Evolutionary conservation across 176 grass and related monocot genomes (phyloP).

Genomic region (Luzula sylvatica): DNA sequence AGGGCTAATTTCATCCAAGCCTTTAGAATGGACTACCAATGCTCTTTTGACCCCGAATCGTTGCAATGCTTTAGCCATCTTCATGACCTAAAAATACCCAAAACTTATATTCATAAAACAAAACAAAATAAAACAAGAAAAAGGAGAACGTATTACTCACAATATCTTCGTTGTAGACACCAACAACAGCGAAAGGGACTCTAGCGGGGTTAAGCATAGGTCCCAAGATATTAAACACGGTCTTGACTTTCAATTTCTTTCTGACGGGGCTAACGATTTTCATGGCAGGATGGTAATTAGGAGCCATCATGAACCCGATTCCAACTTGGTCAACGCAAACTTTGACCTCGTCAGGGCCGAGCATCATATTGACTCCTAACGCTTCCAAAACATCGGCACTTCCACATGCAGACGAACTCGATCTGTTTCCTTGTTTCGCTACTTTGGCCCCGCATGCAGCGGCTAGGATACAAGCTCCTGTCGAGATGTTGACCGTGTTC

Average conservation of each 20-base stretch:
- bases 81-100: slow-evolving; percentile 42
- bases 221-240: slow-evolving; percentile 91
- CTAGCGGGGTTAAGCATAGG: slow-evolving; percentile 91
- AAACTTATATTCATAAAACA: not conserved
- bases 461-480: slow-evolving; percentile 71
- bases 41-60: slow-evolving; percentile 89
- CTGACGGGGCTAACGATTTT: slow-evolving; percentile 85
- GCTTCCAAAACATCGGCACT: slow-evolving; percentile 88
- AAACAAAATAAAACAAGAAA: not conserved
- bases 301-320: slow-evolving; percentile 98
- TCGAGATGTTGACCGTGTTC: slow-evolving; percentile 97
- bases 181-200: slow-evolving; percentile 87
- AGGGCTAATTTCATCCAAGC: slow-evolving; percentile 96
- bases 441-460: slow-evolving; percentile 76
- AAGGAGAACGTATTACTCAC: slow-evolving; percentile 68
- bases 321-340: slow-evolving; percentile 66
- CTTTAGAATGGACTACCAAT: slow-evolving; percentile 91
- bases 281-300: slow-evolving; percentile 95
- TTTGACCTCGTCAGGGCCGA: slow-evolving; percentile 74
- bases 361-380: slow-evolving; percentile 70
- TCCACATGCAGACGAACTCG: slow-evolving; percentile 92
- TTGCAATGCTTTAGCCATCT: slow-evolving; percentile 91
- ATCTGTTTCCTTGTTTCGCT: slow-evolving; percentile 49
- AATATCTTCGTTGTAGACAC: slow-evolving; percentile 86
- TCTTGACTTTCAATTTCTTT: slow-evolving; percentile 93